phyloP scores from a whole-genome alignment of 2,329 filamentous ascomycete species.

The Xylariaceae sp. region DNA sequence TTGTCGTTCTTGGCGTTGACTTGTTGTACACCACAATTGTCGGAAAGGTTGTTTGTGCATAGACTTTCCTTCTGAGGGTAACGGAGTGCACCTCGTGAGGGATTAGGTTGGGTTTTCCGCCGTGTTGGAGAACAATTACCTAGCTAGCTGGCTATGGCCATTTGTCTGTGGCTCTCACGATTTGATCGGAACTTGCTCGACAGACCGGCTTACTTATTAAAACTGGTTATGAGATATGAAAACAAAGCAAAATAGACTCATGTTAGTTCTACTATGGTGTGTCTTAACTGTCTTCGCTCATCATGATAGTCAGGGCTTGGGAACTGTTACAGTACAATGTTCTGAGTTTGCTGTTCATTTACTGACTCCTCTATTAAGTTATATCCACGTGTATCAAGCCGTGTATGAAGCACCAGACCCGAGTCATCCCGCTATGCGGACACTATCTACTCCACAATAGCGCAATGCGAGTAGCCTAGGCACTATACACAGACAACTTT shows the following conservation, averaged over 20 bases:
- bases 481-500: not conserved
- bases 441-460: not conserved
- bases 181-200: too few relatives aligned
- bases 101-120: not conserved
- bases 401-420: not conserved
- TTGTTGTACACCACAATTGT: slow-evolving; percentile 9
- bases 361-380: not conserved
- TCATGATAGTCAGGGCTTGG: not conserved
- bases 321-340: not conserved
- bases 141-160: not conserved
- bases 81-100: not conserved
- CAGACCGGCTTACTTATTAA: not conserved
- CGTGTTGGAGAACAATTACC: too few relatives aligned
- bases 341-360: not conserved
- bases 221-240: slow-evolving; percentile 21
- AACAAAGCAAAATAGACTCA: slow-evolving; percentile 5
- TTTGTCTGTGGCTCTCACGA: not conserved
- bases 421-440: not conserved
- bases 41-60: slow-evolving; percentile 9
- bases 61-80: not conserved
- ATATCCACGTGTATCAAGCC: not conserved
- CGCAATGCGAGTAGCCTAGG: not conserved
- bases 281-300: not conserved
- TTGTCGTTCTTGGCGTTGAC: not conserved
- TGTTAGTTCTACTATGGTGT: not conserved